Base-by-base conservation (phyloP, 805 yeast genomes). In the Yarrowia sp. region DNA sequence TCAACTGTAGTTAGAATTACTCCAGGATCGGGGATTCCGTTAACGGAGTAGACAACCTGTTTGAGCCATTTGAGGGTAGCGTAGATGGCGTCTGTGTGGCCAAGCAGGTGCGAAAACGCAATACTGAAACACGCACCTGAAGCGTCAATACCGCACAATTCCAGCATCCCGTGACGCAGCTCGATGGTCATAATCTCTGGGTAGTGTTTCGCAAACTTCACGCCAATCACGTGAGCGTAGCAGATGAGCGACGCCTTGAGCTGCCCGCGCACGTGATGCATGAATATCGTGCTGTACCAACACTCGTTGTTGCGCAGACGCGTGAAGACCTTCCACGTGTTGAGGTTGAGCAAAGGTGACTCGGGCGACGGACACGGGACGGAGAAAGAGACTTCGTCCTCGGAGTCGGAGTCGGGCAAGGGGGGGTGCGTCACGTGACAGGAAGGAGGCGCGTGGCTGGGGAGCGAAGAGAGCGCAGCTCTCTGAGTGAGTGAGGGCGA, bases 151-250 rank as follows among this genome's bases (percentile, higher is more conserved):
- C 64, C 64, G n/a, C 41, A 40, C n/a, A 56, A 3, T 26, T 56
- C 64, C 3, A 56, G 16, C 49, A 43, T 35, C 0, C 40, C n/a
- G 8, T 56, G 26, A 3, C 15, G 38, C n/a, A 10, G 9, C 16
- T 56, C 64, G 2, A 56, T n/a, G 32, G 42, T n/a, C 38, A 56
- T 2, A 0, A 56, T 41, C n/a, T 56, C 64, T 9, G 64, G 64
- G 41, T 56, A 56, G 1, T 7, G 5, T 14, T 56, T 42, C 3
- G 49, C 64, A 16, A 56, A 14, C 10, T 56, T 56, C 26, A 42
- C 40, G 10, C 64, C 64, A 15, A 56, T 19, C 3, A 56, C 26
- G 49, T 56, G 64, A 32, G 49, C 64, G 9, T 43, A 56, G 32
- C 64, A 56, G 12, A 56, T n/a, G 22, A 56, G 40, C 2, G 49